A percentile compares a stretch with the other conserved stretches of the same genome.
phyloP scores from a whole-genome alignment of 2,329 filamentous ascomycete species.

The Venturia pyrina region DNA sequence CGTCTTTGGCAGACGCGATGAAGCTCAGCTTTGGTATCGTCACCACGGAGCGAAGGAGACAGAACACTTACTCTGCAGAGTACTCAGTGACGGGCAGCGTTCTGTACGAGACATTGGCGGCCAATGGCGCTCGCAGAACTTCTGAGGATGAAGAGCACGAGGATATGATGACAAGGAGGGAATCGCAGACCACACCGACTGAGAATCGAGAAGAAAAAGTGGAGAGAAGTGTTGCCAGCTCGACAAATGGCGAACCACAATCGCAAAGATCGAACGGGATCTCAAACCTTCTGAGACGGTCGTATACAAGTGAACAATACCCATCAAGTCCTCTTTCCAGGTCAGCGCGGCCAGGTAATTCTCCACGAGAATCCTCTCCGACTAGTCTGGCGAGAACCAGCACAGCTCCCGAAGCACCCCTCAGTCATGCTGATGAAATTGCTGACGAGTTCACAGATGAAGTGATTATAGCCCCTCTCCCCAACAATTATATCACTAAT shows the following conservation, averaged over 20 bases:
- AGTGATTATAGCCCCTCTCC: constrained; percentile 13
- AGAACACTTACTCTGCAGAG: constrained; percentile 36
- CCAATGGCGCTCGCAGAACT: constrained; percentile 13
- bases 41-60: constrained; percentile 64
- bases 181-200: neutral
- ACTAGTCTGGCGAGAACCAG: constrained; percentile 5
- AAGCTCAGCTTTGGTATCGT: constrained; percentile 98
- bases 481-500: neutral
- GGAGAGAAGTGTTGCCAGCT: neutral
- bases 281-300: constrained; percentile 1
- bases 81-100: constrained; percentile 48
- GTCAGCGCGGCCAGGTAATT: constrained; percentile 22
- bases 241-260: neutral
- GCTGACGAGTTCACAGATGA: constrained; percentile 27
- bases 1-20: constrained; percentile 85
- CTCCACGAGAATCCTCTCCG: constrained; percentile 7
- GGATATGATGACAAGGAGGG: constrained; percentile 1
- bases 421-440: constrained; percentile 1
- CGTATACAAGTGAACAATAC: constrained; percentile 13
- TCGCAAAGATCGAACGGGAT: neutral
- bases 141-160: constrained; percentile 13
- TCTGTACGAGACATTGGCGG: constrained; percentile 45
- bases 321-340: constrained; percentile 23
- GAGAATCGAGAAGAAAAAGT: neutral
- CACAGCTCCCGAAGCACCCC: constrained; percentile 3